phyloP scores from a whole-genome alignment of 106 monocot genomes.

The Allium sativum region DNA sequence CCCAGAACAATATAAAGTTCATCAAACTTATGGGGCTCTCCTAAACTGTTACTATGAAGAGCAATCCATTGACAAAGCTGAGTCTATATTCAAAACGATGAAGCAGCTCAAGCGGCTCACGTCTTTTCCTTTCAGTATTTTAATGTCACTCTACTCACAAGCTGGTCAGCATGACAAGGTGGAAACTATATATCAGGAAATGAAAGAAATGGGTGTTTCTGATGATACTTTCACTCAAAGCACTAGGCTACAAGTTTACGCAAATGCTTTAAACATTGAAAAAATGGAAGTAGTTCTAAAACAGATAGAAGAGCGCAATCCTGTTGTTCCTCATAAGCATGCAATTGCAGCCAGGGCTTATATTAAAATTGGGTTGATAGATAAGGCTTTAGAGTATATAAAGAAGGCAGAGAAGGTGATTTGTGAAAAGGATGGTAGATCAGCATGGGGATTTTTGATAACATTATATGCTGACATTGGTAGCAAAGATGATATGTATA shows the following conservation, averaged over 20 bases:
- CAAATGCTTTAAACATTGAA: conserved; percentile 21
- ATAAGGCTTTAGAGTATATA: conserved; percentile 16
- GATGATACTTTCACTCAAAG: conserved; percentile 29
- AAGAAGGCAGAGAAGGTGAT: conserved; percentile 21
- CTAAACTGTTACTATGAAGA: conserved; percentile 18
- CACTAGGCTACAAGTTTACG: conserved; percentile 27
- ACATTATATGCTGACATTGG: conserved; percentile 23
- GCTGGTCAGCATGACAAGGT: conserved; percentile 30
- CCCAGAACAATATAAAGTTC: conserved; percentile 4
- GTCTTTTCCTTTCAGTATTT: conserved; percentile 35
- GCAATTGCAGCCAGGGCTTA: conserved; percentile 22
- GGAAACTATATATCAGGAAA: conserved; percentile 20
- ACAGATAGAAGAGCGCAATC: neutral
- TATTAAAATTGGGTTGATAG: conserved; percentile 11
- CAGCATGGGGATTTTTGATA: conserved; percentile 23
- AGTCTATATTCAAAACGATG: conserved; percentile 28
- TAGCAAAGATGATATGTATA: conserved; percentile 15
- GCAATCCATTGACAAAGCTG: conserved; percentile 18
- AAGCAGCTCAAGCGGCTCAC: conserved; percentile 20
- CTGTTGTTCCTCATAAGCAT: conserved; percentile 6
- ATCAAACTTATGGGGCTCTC: conserved; percentile 27
- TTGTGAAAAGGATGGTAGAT: conserved; percentile 6
- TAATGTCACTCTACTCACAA: conserved; percentile 28
- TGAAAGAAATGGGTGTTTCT: conserved; percentile 23
- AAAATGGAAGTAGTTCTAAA: conserved; percentile 15